Conservation (phyloP, 2,329 filamentous ascomycete species). For the Thielaviopsis punctulata region DNA sequence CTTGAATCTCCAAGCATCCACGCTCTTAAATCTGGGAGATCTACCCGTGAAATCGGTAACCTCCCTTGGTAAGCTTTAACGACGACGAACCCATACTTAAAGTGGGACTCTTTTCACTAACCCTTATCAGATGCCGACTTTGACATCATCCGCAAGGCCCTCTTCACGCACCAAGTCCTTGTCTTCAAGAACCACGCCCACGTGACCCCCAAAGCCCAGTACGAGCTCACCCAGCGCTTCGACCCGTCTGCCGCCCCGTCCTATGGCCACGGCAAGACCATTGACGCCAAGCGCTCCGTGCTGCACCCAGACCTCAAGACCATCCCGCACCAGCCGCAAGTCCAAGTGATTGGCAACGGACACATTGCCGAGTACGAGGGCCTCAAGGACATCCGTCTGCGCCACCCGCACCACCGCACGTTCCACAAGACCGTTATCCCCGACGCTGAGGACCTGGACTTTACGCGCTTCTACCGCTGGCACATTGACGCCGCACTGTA, state of each 20-base stretch:
- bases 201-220: slow-evolving; percentile 53
- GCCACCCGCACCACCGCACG: slow-evolving; percentile 60
- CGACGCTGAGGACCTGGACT: slow-evolving; percentile 29
- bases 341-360: slow-evolving; percentile 67
- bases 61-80: slow-evolving; percentile 30
- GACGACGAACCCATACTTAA: slow-evolving; percentile 1
- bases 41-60: slow-evolving; percentile 43
- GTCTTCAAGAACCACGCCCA: slow-evolving; percentile 51
- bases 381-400: slow-evolving; percentile 46
- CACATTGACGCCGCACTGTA: slow-evolving; percentile 69
- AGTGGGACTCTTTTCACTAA: too few species aligned
- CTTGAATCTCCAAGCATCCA: background rate
- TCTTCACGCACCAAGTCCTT: slow-evolving; percentile 52
- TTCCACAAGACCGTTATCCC: slow-evolving; percentile 54
- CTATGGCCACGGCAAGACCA: slow-evolving; percentile 62
- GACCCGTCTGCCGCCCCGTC: slow-evolving; percentile 44
- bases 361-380: slow-evolving; percentile 53
- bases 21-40: slow-evolving; percentile 4
- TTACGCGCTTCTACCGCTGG: slow-evolving; percentile 54
- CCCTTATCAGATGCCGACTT: slow-evolving; percentile 42
- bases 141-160: slow-evolving; percentile 40
- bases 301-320: slow-evolving; percentile 69
- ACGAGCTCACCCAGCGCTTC: slow-evolving; percentile 55
- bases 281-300: slow-evolving; percentile 46
- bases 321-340: slow-evolving; percentile 61